Percentiles rank a stretch among this genome's conserved stretches.
Conservation (phyloP, 2,329 filamentous ascomycete species). For the Penicillium glabrum region DNA sequence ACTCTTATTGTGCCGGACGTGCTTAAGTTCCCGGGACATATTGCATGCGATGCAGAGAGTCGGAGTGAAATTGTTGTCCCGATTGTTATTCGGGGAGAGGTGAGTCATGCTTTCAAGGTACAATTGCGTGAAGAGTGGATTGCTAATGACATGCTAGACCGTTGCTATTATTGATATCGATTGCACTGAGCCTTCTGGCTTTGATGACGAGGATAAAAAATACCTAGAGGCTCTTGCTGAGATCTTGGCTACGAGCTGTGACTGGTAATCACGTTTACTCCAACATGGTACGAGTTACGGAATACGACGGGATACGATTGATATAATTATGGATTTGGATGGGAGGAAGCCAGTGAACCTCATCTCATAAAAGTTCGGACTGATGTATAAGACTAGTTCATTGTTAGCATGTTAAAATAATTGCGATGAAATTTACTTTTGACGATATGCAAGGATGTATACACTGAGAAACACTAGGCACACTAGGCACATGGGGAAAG, state of each 20-base stretch:
- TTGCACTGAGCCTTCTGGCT: constrained; percentile 43
- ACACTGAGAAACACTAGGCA: neutral
- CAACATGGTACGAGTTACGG: neutral
- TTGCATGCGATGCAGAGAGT: constrained; percentile 51
- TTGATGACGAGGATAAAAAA: constrained; percentile 46
- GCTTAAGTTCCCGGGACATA: constrained; percentile 47
- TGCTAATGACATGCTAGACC: constrained; percentile 33
- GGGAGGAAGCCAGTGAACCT: neutral
- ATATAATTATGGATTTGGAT: neutral
- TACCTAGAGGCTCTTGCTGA: constrained; percentile 43
- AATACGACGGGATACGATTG: constrained; percentile 9
- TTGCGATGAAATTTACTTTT: neutral
- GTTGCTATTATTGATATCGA: constrained; percentile 52
- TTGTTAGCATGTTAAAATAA: neutral
- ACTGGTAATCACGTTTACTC: constrained; percentile 33
- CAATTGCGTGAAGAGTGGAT: neutral
- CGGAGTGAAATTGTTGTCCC: constrained; percentile 53
- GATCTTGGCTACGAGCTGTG: constrained; percentile 42
- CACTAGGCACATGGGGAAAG: neutral
- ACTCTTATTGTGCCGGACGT: constrained; percentile 48
- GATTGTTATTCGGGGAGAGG: constrained; percentile 41
- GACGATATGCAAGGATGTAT: neutral
- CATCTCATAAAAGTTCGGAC: neutral
- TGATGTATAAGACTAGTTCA: neutral
- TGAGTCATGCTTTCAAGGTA: constrained; percentile 21